Evolutionary conservation across 2,329 filamentous ascomycete genomes (phyloP), one percentile per base, ranked within the genome.

Genomic region (Colletotrichum nymphaeae): DNA sequence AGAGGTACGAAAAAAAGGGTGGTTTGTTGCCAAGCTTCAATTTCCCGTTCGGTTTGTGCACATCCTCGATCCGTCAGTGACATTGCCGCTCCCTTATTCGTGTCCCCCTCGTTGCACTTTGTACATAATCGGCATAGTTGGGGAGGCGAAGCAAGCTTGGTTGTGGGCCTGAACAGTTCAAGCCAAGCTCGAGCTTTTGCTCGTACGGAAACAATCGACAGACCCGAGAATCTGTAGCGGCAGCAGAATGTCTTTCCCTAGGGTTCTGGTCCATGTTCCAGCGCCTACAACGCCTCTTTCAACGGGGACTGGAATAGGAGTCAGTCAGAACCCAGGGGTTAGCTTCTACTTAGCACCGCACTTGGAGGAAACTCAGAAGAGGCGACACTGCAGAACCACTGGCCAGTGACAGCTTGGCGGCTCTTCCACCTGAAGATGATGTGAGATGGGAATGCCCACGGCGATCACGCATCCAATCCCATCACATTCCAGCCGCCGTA

Each of bases 131-230:
- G 57, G 63, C 56, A 57, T 66, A 58, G 63, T 22, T 22, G 35
- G 55, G 53, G 63, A 58, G 63, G 63, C 63, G 63, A 66, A 66
- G 63, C 63, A 66, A 57, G 63, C 53, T 66, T 66, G 63, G 53
- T 28, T 24, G 63, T 66, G 63, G 63, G 63, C 52, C 53, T 66
- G 22, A 30, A 42, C 63, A 30, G 55, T 58, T 58, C n/a, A 30
- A 37, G 53, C 63, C 63, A 66, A 66, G 52, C 53, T 49, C 42
- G 42, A 49, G 19, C 42, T 49, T 11, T 9, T 49, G 37, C 37
- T 49, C 42, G 8, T 49, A 49, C 42, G 42, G 42, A 49, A 49
- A 49, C 42, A 49, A 49, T 49, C 42, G 42, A 49, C 42, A 49
- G 42, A 49, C 42, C 42, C 42, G 42, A 49, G 42, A 49, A n/a